These are phyloP conservation scores for Penicillium sp. DNA, from an alignment of 2,329 filamentous ascomycete species.

Conservation along the genomic window DNA sequence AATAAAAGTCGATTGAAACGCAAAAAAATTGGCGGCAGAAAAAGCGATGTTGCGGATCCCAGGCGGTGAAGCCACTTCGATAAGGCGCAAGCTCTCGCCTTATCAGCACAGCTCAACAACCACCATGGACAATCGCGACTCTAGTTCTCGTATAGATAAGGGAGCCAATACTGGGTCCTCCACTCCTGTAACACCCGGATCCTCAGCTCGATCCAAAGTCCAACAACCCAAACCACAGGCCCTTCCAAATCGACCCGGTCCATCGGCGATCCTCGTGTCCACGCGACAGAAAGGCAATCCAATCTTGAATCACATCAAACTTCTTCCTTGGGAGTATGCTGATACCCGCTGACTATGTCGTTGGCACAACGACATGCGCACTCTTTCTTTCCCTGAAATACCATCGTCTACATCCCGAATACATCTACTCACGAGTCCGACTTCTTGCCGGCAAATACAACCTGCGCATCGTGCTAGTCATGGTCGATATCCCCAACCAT, in stretches of 20 bases:
- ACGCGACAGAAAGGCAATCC: slow-evolving; percentile 93
- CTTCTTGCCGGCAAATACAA: slow-evolving; percentile 79
- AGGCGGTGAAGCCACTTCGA: slow-evolving; percentile 10
- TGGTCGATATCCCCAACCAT: slow-evolving; percentile 94
- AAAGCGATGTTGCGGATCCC: slow-evolving; percentile 18
- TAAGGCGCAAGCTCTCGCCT: slow-evolving; percentile 15
- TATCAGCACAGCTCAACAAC: slow-evolving; percentile 21
- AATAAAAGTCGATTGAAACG: slow-evolving; percentile 3
- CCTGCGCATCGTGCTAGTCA: slow-evolving; percentile 76
- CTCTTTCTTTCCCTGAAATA: slow-evolving; percentile 95
- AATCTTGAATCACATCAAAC: slow-evolving; percentile 73
- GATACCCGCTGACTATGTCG: slow-evolving; percentile 90
- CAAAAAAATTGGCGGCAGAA: slow-evolving; percentile 36
- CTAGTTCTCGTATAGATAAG: neutral
- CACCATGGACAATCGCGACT: slow-evolving; percentile 12
- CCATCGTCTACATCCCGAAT: slow-evolving; percentile 93
- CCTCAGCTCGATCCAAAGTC: slow-evolving; percentile 48
- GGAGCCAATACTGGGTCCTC: slow-evolving; percentile 40
- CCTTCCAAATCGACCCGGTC: slow-evolving; percentile 60
- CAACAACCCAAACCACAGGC: slow-evolving; percentile 86
- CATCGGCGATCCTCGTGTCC: slow-evolving; percentile 81
- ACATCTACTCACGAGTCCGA: slow-evolving; percentile 90
- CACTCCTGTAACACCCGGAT: slow-evolving; percentile 1
- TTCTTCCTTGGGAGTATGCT: slow-evolving; percentile 90
- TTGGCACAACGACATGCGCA: slow-evolving; percentile 81